Conservation (phyloP, 2,329 filamentous ascomycete genomes). For the Xylaria polymorpha region DNA sequence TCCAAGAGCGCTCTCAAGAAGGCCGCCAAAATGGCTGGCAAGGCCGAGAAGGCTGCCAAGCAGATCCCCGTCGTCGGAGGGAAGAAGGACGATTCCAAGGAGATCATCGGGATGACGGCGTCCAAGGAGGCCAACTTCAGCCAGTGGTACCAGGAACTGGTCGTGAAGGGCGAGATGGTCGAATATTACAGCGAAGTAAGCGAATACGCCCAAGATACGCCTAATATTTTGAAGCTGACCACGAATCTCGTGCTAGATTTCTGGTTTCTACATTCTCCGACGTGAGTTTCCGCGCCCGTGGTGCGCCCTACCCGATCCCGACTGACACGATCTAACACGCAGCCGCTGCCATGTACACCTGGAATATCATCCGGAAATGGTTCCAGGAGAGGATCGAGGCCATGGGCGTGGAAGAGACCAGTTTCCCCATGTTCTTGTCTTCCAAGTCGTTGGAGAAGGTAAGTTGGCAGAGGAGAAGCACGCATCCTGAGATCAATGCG, state of each 20-base stretch:
- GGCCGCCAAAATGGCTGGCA: constrained; percentile 70
- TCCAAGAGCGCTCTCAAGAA: constrained; percentile 75
- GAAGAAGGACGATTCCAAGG: constrained; percentile 65
- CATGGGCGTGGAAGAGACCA: constrained; percentile 93
- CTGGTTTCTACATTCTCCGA: constrained; percentile 95
- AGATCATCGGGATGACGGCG: constrained; percentile 66
- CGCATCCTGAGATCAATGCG: neutral
- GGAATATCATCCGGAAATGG: constrained; percentile 74
- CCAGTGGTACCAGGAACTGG: constrained; percentile 97
- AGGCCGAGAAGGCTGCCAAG: constrained; percentile 71
- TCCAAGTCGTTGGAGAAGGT: constrained; percentile 82
- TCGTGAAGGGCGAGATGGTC: constrained; percentile 96
- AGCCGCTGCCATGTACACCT: constrained; percentile 72
- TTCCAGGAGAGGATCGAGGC: constrained; percentile 82
- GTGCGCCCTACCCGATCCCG: neutral
- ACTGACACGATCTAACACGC: constrained; percentile 26
- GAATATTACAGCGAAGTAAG: constrained; percentile 80
- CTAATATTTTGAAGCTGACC: constrained; percentile 10
- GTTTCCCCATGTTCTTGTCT: constrained; percentile 96
- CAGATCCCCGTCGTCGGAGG: constrained; percentile 66
- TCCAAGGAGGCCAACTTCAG: constrained; percentile 72
- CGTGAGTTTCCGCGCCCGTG: constrained; percentile 52
- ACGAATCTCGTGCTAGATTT: constrained; percentile 71
- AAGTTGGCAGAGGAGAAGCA: neutral
- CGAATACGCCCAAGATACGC: neutral